Conservation (phyloP, 208 protist genomes). For the Wallacemonas sp. region DNA sequence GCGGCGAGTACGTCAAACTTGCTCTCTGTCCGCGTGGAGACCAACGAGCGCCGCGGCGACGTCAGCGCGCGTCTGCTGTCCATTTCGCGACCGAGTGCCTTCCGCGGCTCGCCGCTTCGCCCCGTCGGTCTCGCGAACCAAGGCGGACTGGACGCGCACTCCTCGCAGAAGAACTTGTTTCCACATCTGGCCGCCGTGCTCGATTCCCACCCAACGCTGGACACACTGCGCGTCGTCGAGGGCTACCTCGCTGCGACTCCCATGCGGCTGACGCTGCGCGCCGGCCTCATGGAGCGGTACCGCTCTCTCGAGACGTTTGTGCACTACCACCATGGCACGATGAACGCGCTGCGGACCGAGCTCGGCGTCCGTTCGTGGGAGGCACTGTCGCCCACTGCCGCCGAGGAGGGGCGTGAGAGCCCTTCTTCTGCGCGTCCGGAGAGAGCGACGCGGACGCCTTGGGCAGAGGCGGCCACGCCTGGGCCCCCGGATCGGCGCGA, state of each 20-base stretch:
- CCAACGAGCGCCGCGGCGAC: conserved; percentile 64
- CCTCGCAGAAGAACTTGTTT: conserved; percentile 38
- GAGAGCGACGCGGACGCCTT: too few species aligned
- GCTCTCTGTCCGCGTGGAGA: conserved; percentile 69
- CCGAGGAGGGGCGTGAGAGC: neutral
- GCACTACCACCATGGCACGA: conserved; percentile 76
- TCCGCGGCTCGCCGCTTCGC: conserved; percentile 2
- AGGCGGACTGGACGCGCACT: conserved; percentile 19
- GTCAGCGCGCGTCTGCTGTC: conserved; percentile 40
- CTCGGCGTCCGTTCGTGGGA: conserved; percentile 42
- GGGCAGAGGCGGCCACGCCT: too few species aligned
- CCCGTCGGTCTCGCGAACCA: conserved; percentile 21
- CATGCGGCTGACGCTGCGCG: conserved; percentile 24
- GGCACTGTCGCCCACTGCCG: conserved; percentile 15
- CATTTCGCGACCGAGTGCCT: neutral
- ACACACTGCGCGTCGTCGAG: conserved; percentile 45
- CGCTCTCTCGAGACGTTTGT: conserved; percentile 48
- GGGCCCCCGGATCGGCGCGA: neutral
- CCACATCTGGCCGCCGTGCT: conserved; percentile 52
- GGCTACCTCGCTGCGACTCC: conserved; percentile 29
- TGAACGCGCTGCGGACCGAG: conserved; percentile 54
- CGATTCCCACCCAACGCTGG: conserved; percentile 20
- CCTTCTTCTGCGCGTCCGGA: too few species aligned
- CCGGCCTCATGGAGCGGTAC: conserved; percentile 45
- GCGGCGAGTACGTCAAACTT: conserved; percentile 32